These are phyloP conservation scores for Aureobasidium sp. DNA, from an alignment of 2,329 filamentous ascomycete species.

Conservation along the genomic window DNA sequence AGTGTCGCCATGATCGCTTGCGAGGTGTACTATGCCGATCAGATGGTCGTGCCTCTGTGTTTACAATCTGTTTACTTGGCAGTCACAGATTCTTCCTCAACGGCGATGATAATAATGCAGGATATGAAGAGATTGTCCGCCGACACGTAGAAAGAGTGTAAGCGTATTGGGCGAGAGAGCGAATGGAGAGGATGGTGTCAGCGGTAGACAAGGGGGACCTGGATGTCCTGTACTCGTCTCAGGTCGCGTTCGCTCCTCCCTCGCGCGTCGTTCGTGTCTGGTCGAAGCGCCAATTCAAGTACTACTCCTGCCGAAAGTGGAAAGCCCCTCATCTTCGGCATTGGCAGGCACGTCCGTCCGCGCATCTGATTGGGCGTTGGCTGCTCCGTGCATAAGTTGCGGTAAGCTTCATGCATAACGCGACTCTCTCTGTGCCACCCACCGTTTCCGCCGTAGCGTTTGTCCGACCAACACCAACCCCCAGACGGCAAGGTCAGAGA, in stretches of 20 bases:
- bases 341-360: background rate
- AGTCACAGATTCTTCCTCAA: background rate
- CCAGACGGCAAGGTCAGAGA: background rate
- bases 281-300: background rate
- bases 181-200: background rate
- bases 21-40: background rate
- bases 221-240: conserved; percentile 2
- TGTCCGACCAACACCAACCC: conserved; percentile 12
- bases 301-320: conserved; percentile 10
- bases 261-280: conserved; percentile 5
- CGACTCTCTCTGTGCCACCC: background rate
- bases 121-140: background rate
- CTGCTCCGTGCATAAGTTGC: background rate
- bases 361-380: background rate
- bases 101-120: conserved; percentile 4
- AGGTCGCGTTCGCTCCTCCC: conserved; percentile 11
- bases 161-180: conserved; percentile 5
- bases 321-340: background rate
- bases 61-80: conserved; percentile 8
- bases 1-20: conserved; percentile 25
- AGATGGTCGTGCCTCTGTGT: background rate
- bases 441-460: conserved; percentile 1
- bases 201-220: conserved; percentile 4
- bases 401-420: background rate
- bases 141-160: conserved; percentile 4